These are phyloP conservation scores for Parsonsia alboflavescens DNA, from an alignment of 257 asterid species.

Conservation along the genomic window DNA sequence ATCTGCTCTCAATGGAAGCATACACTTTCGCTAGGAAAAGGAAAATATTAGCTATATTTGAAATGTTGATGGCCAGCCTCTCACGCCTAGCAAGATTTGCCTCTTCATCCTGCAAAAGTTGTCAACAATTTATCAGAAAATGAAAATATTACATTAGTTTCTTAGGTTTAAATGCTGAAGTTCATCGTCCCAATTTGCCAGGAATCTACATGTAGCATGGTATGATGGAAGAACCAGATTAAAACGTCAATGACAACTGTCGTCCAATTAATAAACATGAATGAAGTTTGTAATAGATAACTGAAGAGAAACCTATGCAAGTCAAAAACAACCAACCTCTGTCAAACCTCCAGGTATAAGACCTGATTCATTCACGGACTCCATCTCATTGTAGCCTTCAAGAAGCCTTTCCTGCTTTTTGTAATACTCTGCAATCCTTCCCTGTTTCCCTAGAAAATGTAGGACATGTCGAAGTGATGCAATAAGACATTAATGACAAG, in stretches of 20 bases:
- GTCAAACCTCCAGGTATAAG: conserved; percentile 47
- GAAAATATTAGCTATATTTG: conserved; percentile 65
- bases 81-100: conserved; percentile 72
- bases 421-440: conserved; percentile 74
- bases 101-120: conserved; percentile 55
- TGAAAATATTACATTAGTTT: background rate
- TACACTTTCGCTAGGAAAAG: conserved; percentile 76
- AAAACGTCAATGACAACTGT: background rate
- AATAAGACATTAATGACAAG: background rate
- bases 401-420: conserved; percentile 73
- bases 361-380: conserved; percentile 60
- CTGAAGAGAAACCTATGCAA: background rate
- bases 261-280: background rate
- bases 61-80: conserved; percentile 57
- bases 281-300: background rate
- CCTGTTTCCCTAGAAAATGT: conserved; percentile 44
- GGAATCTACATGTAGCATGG: background rate
- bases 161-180: background rate
- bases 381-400: conserved; percentile 86
- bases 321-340: conserved; percentile 40
- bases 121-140: conserved; percentile 14
- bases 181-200: background rate
- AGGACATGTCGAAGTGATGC: background rate
- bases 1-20: conserved; percentile 80
- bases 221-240: background rate